These are phyloP conservation scores for Grosmannia huntii DNA, from an alignment of 2,329 filamentous ascomycete genomes.

Conservation along the genomic window DNA sequence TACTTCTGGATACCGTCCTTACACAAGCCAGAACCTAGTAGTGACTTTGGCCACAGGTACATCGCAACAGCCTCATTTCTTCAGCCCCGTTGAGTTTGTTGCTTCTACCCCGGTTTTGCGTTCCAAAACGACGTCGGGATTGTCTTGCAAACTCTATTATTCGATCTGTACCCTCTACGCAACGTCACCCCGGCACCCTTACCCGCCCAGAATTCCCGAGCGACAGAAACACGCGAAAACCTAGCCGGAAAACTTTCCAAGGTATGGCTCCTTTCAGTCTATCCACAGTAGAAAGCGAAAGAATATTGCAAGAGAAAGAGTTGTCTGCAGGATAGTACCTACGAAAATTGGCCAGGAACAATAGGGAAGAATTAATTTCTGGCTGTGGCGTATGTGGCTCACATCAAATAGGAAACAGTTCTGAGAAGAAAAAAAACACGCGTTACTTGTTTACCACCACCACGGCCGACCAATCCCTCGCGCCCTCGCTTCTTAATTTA, in stretches of 20 bases:
- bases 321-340: background rate
- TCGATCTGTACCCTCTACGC: background rate
- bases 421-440: constrained; percentile 2
- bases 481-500: background rate
- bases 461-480: constrained; percentile 2
- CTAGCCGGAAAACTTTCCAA: background rate
- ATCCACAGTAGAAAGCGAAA: background rate
- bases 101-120: constrained; percentile 3
- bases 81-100: constrained; percentile 6
- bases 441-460: constrained; percentile 8
- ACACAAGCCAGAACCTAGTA: constrained; percentile 3
- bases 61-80: constrained; percentile 3
- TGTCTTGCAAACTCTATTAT: constrained; percentile 1
- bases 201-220: background rate
- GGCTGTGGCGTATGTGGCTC: constrained; percentile 6
- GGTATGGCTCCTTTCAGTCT: background rate
- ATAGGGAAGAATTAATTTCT: background rate
- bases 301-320: background rate
- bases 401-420: constrained; percentile 1
- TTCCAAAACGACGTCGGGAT: background rate
- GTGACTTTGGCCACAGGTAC: constrained; percentile 10
- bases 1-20: constrained; percentile 2
- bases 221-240: background rate
- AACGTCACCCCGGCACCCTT: background rate
- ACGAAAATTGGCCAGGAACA: background rate